These are phyloP conservation scores for Solanum appendiculatum DNA, from an alignment of 257 asterid genomes.

Conservation along the genomic window DNA sequence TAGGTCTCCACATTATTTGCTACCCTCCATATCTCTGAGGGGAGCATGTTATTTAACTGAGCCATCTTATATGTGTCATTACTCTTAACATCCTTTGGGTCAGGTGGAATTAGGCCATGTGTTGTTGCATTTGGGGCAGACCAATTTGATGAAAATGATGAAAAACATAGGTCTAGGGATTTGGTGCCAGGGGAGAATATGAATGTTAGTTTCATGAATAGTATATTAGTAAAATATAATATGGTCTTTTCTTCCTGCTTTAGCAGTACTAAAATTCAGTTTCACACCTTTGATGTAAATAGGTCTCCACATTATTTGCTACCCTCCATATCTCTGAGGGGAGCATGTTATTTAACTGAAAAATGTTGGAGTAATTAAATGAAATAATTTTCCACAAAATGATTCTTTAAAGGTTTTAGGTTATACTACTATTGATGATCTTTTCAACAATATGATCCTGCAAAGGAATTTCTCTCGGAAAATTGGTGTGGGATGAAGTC, in stretches of 20 bases:
- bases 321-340: background rate
- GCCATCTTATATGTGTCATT: conserved; percentile 58
- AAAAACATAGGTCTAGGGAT: no score
- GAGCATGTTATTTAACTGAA: no score
- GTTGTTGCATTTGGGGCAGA: conserved; percentile 83
- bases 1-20: background rate
- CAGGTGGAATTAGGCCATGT: conserved; percentile 79
- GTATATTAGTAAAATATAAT: background rate
- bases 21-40: background rate
- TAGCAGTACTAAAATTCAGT: background rate
- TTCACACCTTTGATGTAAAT: background rate
- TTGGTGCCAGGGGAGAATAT: no score
- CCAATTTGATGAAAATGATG: conserved; percentile 64
- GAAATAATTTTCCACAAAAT: background rate
- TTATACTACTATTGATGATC: background rate
- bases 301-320: background rate
- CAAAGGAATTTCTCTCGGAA: no score
- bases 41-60: no score
- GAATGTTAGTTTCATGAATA: background rate
- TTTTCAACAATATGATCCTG: no score
- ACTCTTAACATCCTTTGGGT: conserved; percentile 55
- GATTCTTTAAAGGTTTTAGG: background rate
- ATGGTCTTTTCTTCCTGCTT: background rate
- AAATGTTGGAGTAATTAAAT: no score
- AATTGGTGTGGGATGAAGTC: no score